Evolutionary conservation across 768 basidiomycete species (phyloP).

Genomic region (Chalciporus sphaerocephalus): DNA sequence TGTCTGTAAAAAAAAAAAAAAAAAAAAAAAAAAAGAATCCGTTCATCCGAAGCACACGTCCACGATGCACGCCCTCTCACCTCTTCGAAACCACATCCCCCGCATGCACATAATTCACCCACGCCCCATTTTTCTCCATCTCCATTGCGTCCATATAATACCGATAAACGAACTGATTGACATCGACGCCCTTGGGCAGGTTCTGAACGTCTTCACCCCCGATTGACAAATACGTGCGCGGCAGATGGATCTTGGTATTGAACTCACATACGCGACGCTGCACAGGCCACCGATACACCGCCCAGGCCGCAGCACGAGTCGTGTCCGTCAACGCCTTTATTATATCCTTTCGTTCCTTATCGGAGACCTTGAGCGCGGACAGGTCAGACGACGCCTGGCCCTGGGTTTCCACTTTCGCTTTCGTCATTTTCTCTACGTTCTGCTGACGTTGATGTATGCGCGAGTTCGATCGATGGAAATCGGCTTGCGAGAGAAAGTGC

Average conservation of each 20-base stretch:
- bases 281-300: constrained; percentile 38
- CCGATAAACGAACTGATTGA: constrained; percentile 37
- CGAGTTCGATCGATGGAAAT: neutral
- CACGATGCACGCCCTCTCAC: constrained; percentile 14
- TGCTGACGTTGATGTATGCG: neutral
- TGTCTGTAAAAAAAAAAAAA: constrained; percentile 33
- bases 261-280: constrained; percentile 31
- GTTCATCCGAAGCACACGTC: neutral
- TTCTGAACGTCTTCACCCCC: constrained; percentile 34
- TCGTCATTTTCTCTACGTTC: neutral
- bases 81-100: constrained; percentile 32
- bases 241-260: constrained; percentile 36
- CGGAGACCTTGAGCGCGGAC: constrained; percentile 4
- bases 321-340: constrained; percentile 28
- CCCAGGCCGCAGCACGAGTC: constrained; percentile 37
- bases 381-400: constrained; percentile 3
- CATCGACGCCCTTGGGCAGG: constrained; percentile 31
- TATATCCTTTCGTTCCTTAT: constrained; percentile 15
- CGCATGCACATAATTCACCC: constrained; percentile 35
- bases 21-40: no score
- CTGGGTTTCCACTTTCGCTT: constrained; percentile 3
- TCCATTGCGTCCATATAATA: constrained; percentile 22
- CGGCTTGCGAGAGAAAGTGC: neutral
- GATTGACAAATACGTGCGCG: constrained; percentile 36
- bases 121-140: constrained; percentile 18